Evolutionary conservation across 371 early-diverging fungal species (phyloP).

Genomic region (Furculomyces boomerangus): DNA sequence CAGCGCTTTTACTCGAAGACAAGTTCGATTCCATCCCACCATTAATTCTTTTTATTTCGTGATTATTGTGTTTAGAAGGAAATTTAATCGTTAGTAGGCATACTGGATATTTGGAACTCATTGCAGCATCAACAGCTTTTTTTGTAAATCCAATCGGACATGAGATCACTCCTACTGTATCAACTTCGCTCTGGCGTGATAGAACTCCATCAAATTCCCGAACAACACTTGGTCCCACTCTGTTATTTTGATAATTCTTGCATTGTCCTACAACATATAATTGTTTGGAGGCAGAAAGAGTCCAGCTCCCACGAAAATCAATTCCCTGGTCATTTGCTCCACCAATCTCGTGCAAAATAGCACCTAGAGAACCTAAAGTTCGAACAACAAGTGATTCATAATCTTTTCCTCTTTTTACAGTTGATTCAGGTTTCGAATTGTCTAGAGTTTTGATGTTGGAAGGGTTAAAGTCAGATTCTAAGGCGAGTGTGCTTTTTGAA

Average conservation of each 20-base stretch:
- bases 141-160: slow-evolving; percentile 20
- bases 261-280: slow-evolving; percentile 22
- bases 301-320: slow-evolving; percentile 17
- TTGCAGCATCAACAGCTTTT: slow-evolving; percentile 7
- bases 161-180: slow-evolving; percentile 13
- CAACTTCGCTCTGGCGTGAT: slow-evolving; percentile 14
- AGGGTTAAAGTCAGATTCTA: too few relatives aligned
- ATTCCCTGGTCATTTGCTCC: slow-evolving; percentile 21
- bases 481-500: too few relatives aligned
- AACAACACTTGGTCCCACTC: slow-evolving; percentile 16
- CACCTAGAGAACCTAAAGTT: slow-evolving; percentile 11
- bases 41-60: too few relatives aligned
- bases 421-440: slow-evolving; percentile 5
- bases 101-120: slow-evolving; percentile 19
- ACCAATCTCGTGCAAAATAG: slow-evolving; percentile 11
- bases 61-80: too few relatives aligned
- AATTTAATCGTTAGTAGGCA: slow-evolving; percentile 15
- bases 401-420: slow-evolving; percentile 14
- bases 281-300: slow-evolving; percentile 4
- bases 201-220: slow-evolving; percentile 25
- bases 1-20: too few relatives aligned
- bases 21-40: too few relatives aligned
- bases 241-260: slow-evolving; percentile 18
- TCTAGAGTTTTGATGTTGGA: too few relatives aligned
- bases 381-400: slow-evolving; percentile 13